Base-by-base conservation (phyloP, 1,284 basidiomycete species). In the Coniferiporia sulphurascens region DNA sequence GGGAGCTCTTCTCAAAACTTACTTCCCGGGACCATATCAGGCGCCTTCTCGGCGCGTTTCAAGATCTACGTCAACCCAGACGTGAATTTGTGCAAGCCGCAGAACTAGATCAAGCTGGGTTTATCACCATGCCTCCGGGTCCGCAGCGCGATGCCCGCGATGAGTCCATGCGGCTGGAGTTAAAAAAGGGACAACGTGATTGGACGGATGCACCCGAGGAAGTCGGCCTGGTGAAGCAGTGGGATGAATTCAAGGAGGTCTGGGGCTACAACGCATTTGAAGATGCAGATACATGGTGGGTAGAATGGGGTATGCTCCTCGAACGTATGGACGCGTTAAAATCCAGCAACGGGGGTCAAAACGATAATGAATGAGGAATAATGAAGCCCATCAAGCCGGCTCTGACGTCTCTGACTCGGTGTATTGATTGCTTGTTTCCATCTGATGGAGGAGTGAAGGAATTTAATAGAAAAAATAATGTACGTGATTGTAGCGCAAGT, bases 1-100 rank as follows among this genome's bases (percentile, higher is more conserved):
- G 76, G 15, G 78, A 76, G 48, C 70, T 86, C 3, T 83, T 86
- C 68, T 78, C 79, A 10, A 80, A 82, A 66, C 69, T 86, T 2
- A 70, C 69, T 50, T 64, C 69, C 2, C 64, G 70, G n/a, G 77
- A 78, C 22, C 82, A 86, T 62, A 82, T 85, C 63, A 64, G 67
- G 1, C 72, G 67, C 22, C 78, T 84, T 65, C 72, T 85, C 5
- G 70, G 73, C 60, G 83, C 82, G 0, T 75, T 80, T 61, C 76
- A 82, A 63, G 79, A 83, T 56, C 69, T 85, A 12, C 76, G 78
- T 4, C 71, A 74, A 56, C 63, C 63, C 9, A 71, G 79, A 5
- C 73, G 74, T 55, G 64, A 69, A 8, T 17, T 46, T 10, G 35
- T 27, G 19, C 35, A 7, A 17, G 32, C 41, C 12, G 38, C 48